Base-by-base conservation (phyloP, 345 rosid species). In the Boechera divaricarpa region DNA sequence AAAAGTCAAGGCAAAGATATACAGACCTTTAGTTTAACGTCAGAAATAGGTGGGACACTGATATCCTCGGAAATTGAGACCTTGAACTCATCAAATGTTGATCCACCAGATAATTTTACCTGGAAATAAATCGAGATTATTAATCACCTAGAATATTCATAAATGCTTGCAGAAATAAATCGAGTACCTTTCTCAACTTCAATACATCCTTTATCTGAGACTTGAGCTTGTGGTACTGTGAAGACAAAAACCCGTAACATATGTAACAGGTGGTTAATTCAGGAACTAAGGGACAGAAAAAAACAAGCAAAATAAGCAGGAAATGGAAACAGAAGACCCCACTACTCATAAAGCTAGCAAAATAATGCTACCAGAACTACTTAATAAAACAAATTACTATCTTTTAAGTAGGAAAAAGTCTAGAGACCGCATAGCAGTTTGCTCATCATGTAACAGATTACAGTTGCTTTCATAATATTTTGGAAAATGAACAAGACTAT, bases 171-270 rank as follows among this genome's bases (percentile, higher is more conserved):
- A 45, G 48, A 54, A 59, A 15, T 31, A 45, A 67, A 59, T 18
- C 4, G 63, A 36, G 44, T 80, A 92, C 99, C 94, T 87, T 92
- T 81, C 83, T 86, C 73, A 88, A 72, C 80, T 89, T 94, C 80
- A 88, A 80, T 72, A 84, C 79, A 81, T 89, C 94, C 77, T 92
- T 90, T 80, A 95, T 80, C 68, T 89, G 86, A 73, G 80, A 73
- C 80, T 88, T 95, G 82, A 90, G 91, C 39, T 87, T 96, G 42
- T 89, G 91, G 79, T 89, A 82, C 99, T 95, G 92, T 72, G 79
- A 80, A 76, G 44, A 63, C 57, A 82, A 54, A 47, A 47, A 73
- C 56, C 58, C 13, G 48, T 59, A 38, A 42, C 12, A 35, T 59
- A 42, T 54, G 60, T 54, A 70, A 63, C 63, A 68, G n/a, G 55